These are phyloP conservation scores for Mikania micrantha DNA, from an alignment of 129 eudicot species.

Conservation along the genomic window DNA sequence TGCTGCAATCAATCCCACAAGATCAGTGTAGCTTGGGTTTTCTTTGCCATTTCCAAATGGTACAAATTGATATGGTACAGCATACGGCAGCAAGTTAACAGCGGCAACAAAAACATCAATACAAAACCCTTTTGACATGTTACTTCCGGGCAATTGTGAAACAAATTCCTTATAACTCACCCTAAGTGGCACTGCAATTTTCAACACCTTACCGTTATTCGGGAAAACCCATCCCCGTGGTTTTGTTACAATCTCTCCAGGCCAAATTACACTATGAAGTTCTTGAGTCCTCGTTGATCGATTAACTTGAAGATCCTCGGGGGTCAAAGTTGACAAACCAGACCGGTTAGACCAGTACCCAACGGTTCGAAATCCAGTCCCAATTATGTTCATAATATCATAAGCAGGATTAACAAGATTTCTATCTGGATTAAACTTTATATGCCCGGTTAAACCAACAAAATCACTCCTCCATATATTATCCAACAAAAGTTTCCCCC, in stretches of 20 bases:
- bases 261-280: conserved; percentile 75
- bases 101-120: conserved; percentile 86
- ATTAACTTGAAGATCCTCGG: conserved; percentile 58
- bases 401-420: conserved; percentile 64
- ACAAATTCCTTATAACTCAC: conserved; percentile 77
- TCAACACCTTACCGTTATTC: conserved; percentile 61
- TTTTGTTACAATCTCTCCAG: conserved; percentile 53
- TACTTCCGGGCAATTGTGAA: conserved; percentile 59
- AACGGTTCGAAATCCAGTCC: conserved; percentile 61
- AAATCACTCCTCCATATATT: conserved; percentile 57
- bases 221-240: conserved; percentile 99
- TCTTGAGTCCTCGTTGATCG: conserved; percentile 42
- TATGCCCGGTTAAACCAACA: conserved; percentile 63
- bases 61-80: conserved; percentile 75
- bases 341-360: conserved; percentile 86
- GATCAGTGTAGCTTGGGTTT: conserved; percentile 62
- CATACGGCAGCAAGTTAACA: conserved; percentile 68
- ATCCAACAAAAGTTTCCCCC: conserved; percentile 53
- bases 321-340: conserved; percentile 60
- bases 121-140: conserved; percentile 74
- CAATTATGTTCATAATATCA: conserved; percentile 72
- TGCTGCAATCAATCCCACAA: conserved; percentile 47
- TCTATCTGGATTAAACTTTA: conserved; percentile 57
- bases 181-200: conserved; percentile 75
- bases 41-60: conserved; percentile 63